A percentile compares a stretch with the other conserved stretches of the same genome.
Conservation (phyloP, 495 filamentous ascomycete species). For the Penicillium fimorum region DNA sequence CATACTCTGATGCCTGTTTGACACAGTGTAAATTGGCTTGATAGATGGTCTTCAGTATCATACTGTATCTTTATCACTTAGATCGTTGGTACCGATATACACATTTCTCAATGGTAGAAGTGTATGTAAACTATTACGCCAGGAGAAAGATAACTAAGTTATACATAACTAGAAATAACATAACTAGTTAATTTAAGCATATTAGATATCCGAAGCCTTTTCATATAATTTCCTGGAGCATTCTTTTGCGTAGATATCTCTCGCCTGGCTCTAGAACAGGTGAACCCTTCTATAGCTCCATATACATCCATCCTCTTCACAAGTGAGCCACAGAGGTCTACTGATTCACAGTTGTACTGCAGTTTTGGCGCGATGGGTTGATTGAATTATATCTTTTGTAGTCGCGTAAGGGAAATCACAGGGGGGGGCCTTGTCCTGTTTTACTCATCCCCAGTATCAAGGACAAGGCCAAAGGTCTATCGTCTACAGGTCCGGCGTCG, state of each 20-base stretch:
- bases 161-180: too few relatives aligned
- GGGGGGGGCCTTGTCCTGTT: conserved; percentile 1
- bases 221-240: background rate
- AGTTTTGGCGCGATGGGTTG: conserved; percentile 26
- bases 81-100: background rate
- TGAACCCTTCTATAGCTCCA: background rate
- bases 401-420: conserved; percentile 29
- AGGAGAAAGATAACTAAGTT: too few relatives aligned
- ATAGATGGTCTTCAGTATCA: background rate
- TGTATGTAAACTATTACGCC: background rate
- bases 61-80: background rate
- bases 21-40: background rate
- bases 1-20: background rate
- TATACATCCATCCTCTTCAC: background rate
- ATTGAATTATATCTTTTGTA: conserved; percentile 14
- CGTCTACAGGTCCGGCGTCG: conserved; percentile 30
- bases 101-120: background rate
- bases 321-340: background rate
- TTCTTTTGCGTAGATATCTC: background rate
- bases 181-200: too few relatives aligned
- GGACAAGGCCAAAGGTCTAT: conserved; percentile 18
- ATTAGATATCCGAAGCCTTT: background rate
- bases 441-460: conserved; percentile 1
- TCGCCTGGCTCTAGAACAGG: background rate
- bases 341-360: conserved; percentile 4